phyloP scores from a whole-genome alignment of 371 early-diverging fungal genomes.

The Apophysomyces sp. region DNA sequence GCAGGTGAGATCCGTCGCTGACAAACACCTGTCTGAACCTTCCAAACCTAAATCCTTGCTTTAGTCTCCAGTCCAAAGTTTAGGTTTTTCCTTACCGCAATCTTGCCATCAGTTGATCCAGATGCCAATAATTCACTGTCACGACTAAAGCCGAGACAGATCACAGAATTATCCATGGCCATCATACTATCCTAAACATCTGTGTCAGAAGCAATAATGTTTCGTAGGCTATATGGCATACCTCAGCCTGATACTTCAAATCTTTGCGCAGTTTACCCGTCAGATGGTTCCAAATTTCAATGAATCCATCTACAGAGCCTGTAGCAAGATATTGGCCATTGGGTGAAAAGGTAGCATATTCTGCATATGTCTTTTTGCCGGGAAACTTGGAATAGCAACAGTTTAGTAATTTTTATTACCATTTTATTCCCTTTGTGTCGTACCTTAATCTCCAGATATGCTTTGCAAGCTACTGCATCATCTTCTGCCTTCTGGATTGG shows the following conservation, averaged over 20 bases:
- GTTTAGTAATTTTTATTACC: background rate
- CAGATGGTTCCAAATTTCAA: constrained; percentile 92
- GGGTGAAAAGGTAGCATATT: constrained; percentile 79
- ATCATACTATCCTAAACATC: constrained; percentile 76
- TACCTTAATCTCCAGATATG: constrained; percentile 79
- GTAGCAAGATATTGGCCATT: constrained; percentile 86
- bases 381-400: constrained; percentile 65
- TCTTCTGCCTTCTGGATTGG: constrained; percentile 61
- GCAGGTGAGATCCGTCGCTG: constrained; percentile 76
- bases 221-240: constrained; percentile 14
- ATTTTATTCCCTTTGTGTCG: background rate
- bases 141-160: constrained; percentile 72
- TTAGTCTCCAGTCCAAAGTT: background rate
- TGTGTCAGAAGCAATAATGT: too few relatives aligned
- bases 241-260: constrained; percentile 89
- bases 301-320: constrained; percentile 91
- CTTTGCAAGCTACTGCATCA: constrained; percentile 67
- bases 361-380: constrained; percentile 81
- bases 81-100: constrained; percentile 56
- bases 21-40: constrained; percentile 74
- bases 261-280: constrained; percentile 91
- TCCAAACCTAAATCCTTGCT: constrained; percentile 63
- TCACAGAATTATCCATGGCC: constrained; percentile 90
- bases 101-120: constrained; percentile 85
- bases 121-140: constrained; percentile 83